Percentiles rank a stretch among this genome's conserved stretches.
These are phyloP conservation scores for Penicillium ochrochloron DNA, from an alignment of 495 filamentous ascomycete genomes.

Conservation along the genomic window DNA sequence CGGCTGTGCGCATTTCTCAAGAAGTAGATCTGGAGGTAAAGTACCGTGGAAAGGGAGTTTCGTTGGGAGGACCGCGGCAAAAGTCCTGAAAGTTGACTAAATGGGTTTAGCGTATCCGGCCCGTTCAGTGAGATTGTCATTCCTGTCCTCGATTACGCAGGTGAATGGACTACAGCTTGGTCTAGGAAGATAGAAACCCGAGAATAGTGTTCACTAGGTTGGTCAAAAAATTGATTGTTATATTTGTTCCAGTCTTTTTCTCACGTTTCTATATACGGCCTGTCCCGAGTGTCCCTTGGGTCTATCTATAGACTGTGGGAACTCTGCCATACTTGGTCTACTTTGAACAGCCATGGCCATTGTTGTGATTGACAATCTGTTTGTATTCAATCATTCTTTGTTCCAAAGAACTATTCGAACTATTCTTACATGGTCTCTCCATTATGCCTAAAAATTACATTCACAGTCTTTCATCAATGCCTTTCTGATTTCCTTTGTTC, in stretches of 20 bases:
- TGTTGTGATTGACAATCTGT: not conserved
- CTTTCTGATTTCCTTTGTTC: not conserved
- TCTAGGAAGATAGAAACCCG: not conserved
- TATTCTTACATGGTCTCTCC: no score
- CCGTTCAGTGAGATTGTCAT: not conserved
- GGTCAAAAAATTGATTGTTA: not conserved
- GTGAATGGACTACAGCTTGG: not conserved
- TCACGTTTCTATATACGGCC: no score
- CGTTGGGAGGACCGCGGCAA: not conserved
- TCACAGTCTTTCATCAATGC: not conserved
- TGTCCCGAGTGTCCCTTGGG: not conserved
- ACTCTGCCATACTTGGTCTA: not conserved
- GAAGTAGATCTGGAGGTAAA: not conserved
- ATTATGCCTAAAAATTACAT: not conserved
- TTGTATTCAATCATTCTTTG: not conserved
- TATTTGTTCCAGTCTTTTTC: not conserved
- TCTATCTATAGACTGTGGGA: not conserved
- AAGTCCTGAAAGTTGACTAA: slow-evolving; percentile 6
- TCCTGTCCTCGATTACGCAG: not conserved
- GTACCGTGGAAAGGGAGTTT: not conserved
- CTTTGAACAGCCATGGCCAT: not conserved
- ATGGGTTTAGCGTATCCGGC: slow-evolving; percentile 22
- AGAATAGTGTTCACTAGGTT: not conserved
- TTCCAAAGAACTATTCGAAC: not conserved
- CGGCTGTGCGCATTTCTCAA: slow-evolving; percentile 26